Evolutionary conservation across 2,329 filamentous ascomycete species (phyloP), one percentile per base, ranked within the genome.

Genomic region (Cladophialophora bantiana): DNA sequence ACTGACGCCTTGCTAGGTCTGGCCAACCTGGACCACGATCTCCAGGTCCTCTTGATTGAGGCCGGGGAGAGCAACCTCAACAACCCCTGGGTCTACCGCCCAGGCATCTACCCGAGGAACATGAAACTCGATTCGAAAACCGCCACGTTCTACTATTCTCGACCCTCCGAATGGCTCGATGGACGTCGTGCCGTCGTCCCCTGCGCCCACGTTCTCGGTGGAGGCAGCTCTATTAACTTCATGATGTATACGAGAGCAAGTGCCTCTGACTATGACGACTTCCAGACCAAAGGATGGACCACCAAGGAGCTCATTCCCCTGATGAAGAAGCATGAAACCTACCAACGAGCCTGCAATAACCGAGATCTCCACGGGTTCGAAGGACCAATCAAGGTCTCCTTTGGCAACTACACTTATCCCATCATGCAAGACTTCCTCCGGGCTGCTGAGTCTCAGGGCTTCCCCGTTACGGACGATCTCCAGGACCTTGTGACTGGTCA

Each of bases 291-390:
- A 76, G 90, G 90, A n/a, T 93, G 90, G 90, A 88, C 84, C 7
- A 92, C 90, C 3, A 86, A 92, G 76, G 89, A 93, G 68, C 84
- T 93, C 4, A 79, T 93, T 4, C 90, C 90, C 0, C 82, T 93
- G 20, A 93, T 93, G 90, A 90, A 82, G 81, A 93, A 93, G 81
- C 89, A 92, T 68, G 90, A 93, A 80, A 93, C 90, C 0, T 93
- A 93, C 73, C 90, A 93, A 38, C 79, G 87, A 42, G 80, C 88
- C 6, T 86, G 82, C 57, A 86, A 87, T 72, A 89, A 89, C 76
- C 82, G 79, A 75, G 85, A 78, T 65, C 72, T 91, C 26, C 91
- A 94, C 73, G 91, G 91, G 1, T 92, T 89, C 64, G 90, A 92
- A 38, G 91, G 91, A 0, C 91, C 91, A 0, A 93, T 93, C 81